A percentile compares a stretch with the other conserved stretches of the same genome.
Conservation (phyloP, 768 basidiomycete genomes). For the Suillus variegatus region DNA sequence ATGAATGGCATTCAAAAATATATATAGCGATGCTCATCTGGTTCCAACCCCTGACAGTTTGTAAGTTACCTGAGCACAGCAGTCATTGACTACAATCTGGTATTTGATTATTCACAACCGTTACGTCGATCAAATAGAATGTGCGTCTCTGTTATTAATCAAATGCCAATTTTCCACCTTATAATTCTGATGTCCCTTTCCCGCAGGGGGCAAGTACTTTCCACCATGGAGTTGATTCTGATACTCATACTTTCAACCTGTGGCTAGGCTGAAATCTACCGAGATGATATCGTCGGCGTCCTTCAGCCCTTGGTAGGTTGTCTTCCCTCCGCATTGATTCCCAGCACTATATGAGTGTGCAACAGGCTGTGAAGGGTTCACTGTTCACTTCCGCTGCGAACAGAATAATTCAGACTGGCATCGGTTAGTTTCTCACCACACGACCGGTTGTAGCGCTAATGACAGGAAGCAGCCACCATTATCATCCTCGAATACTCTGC, state of each 20-base stretch:
- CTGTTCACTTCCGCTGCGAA: not conserved
- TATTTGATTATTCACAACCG: not conserved
- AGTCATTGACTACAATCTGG: not conserved
- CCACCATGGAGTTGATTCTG: not conserved
- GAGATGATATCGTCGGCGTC: rapidly evolving
- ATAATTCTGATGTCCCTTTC: not conserved
- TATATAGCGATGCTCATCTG: not conserved
- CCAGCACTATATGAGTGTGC: not conserved
- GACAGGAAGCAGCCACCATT: too few species aligned
- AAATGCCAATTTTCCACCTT: not conserved
- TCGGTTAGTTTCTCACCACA: not conserved
- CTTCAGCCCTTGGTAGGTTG: not conserved
- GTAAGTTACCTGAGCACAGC: not conserved
- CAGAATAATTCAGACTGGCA: not conserved
- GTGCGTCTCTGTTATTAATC: not conserved
- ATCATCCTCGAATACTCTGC: too few species aligned
- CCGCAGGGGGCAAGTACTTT: not conserved
- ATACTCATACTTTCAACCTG: not conserved
- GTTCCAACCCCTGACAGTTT: not conserved
- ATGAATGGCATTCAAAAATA: not conserved
- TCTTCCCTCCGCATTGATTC: not conserved
- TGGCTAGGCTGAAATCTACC: rapidly evolving
- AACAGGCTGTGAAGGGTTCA: not conserved
- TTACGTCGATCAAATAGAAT: not conserved
- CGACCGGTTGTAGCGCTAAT: too few species aligned